These are phyloP conservation scores for Hirschfeldia incana DNA, from an alignment of 345 rosid genomes.

Conservation along the genomic window DNA sequence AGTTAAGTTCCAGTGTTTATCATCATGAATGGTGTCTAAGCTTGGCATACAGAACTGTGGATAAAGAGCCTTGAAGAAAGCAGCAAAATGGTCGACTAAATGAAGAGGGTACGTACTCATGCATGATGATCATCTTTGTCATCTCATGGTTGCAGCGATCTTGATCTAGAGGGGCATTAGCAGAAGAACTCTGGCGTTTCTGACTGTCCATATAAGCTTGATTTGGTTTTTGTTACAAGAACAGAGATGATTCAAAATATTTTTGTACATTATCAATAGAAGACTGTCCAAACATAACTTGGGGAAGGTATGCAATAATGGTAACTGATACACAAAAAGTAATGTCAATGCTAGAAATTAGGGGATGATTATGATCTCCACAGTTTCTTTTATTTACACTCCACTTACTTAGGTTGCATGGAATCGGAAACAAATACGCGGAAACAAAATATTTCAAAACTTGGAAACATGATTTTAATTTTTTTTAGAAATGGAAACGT, in stretches of 20 bases:
- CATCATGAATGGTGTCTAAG: not conserved
- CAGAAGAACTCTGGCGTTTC: slow-evolving; percentile 50
- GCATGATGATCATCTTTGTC: not conserved
- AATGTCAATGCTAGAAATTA: not conserved
- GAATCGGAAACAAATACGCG: too few relatives aligned
- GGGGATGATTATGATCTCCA: not conserved
- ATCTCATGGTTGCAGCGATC: not conserved
- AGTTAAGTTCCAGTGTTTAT: slow-evolving; percentile 68
- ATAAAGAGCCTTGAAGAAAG: not conserved
- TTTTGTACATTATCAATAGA: not conserved
- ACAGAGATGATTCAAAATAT: not conserved
- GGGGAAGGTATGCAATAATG: not conserved
- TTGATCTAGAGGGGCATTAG: slow-evolving; percentile 2
- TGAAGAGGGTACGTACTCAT: not conserved
- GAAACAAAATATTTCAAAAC: too few relatives aligned
- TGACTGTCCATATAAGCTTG: slow-evolving; percentile 42
- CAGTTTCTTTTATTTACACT: not conserved
- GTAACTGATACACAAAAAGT: not conserved
- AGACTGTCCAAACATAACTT: not conserved
- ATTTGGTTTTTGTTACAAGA: not conserved
- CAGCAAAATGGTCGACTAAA: not conserved
- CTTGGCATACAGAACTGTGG: not conserved
- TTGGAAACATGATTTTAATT: too few relatives aligned
- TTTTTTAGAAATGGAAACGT: too few relatives aligned
- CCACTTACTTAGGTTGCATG: not conserved